Evolutionary conservation across 2,329 filamentous ascomycete genomes (phyloP), one percentile per base, ranked within the genome.

Genomic region (Aspergillus sergii): DNA sequence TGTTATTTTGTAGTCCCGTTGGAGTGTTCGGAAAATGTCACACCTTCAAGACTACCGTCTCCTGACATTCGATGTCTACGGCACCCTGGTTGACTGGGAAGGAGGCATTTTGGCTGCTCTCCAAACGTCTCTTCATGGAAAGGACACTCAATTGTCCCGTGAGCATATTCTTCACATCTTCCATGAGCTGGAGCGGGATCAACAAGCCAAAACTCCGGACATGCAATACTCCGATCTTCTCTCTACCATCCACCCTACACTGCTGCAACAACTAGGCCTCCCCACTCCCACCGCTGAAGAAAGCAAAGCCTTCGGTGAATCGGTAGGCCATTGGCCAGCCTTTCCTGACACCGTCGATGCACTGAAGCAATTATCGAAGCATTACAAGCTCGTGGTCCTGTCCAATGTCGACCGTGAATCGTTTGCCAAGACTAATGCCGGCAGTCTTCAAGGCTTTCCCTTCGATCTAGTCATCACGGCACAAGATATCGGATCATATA

Each of bases 81-180:
- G 91, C 75, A 94, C 91, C 0, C 83, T 94, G 3, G 86, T 94
- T 64, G 90, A 94, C 81, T 93, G 90, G 90, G 89, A 93, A 75
- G 74, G 79, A n/a, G 90, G 90, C 62, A 84, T 92, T 62, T 76
- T 84, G 57, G 68, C 76, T 3, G 82, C 84, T 2, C 81, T 93
- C 1, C 62, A 76, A 39, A 76, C 80, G 8, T 72, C 81, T 4
- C 72, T 75, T 26, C 73, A 82, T 34, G 69, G 71, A 61, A 72
- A 74, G 34, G 76, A 82, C 72, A 64, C 74, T 68, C 72, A 86
- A 75, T 67, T 70, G 56, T 67, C 70, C 14, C 68, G 67, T 3
- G 57, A 68, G 46, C 60, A 72, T 11, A 63, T 75, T 11, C 65
- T 76, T 3, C 64, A 65, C 8, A 21, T 67, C 6, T 76, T 67